Conservation (phyloP, 192 early-diverging fungal genomes). For the Coemansia sp. region DNA sequence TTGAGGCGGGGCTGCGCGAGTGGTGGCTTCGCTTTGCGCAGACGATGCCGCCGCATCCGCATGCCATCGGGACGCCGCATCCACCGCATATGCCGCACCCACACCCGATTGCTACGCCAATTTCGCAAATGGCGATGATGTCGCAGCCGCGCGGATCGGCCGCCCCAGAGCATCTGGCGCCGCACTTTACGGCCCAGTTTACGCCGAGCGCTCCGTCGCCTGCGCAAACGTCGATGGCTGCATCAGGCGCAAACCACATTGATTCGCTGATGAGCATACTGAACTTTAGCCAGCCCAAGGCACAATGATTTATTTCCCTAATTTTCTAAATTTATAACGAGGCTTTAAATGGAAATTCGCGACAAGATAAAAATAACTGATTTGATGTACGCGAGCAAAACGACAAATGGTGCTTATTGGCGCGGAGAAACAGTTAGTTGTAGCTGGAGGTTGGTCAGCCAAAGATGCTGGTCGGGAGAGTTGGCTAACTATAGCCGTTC, state of each 20-base stretch:
- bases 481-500: conserved; percentile 52
- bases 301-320: background rate
- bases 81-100: conserved; percentile 10
- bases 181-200: conserved; percentile 9
- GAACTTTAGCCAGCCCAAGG: conserved; percentile 16
- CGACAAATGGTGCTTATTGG: too few species aligned
- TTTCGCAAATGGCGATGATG: conserved; percentile 41
- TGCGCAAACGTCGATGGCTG: conserved; percentile 8
- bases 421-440: too few species aligned
- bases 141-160: conserved; percentile 22
- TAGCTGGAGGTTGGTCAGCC: too few species aligned
- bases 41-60: conserved; percentile 29
- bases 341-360: too few species aligned
- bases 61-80: conserved; percentile 11
- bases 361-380: too few species aligned
- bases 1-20: conserved; percentile 49
- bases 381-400: too few species aligned
- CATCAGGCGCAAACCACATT: conserved; percentile 18
- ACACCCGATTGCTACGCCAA: conserved; percentile 33
- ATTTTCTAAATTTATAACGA: background rate
- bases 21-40: conserved; percentile 53
- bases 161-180: background rate
- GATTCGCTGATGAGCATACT: conserved; percentile 36
- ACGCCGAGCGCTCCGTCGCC: conserved; percentile 10
- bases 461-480: too few species aligned